Conservation (phyloP, 2,329 filamentous ascomycete genomes). For the Cercospora citrullina region DNA sequence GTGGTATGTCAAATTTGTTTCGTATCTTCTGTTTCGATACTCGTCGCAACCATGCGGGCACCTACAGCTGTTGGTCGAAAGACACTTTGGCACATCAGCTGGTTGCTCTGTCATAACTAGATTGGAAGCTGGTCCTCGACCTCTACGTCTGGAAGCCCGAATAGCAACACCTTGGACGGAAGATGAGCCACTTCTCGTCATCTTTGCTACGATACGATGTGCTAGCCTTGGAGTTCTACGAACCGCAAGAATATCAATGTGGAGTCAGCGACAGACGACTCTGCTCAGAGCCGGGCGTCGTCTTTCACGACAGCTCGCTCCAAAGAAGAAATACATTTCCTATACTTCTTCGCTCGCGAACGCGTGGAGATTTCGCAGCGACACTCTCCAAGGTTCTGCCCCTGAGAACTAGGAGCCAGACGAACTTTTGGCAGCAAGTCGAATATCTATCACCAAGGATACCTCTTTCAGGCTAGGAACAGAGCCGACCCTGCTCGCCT, state of each 20-base stretch:
- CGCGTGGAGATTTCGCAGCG: neutral
- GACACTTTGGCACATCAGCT: neutral
- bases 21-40: neutral
- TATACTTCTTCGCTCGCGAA: neutral
- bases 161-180: neutral
- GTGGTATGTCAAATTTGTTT: neutral
- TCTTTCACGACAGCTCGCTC: neutral
- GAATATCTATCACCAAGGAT: neutral
- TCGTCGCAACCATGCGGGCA: neutral
- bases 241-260: neutral
- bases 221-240: neutral
- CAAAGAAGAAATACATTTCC: neutral
- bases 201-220: neutral
- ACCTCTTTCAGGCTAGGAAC: neutral
- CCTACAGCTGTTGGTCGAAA: neutral
- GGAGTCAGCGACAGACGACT: neutral
- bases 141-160: neutral
- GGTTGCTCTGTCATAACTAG: neutral
- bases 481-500: neutral
- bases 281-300: neutral
- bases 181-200: neutral
- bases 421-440: neutral
- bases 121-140: neutral
- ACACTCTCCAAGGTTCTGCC: neutral
- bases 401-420: neutral